These are phyloP conservation scores for Stephania yunnanensis DNA, from an alignment of 164 flowering plant species.

Conservation along the genomic window DNA sequence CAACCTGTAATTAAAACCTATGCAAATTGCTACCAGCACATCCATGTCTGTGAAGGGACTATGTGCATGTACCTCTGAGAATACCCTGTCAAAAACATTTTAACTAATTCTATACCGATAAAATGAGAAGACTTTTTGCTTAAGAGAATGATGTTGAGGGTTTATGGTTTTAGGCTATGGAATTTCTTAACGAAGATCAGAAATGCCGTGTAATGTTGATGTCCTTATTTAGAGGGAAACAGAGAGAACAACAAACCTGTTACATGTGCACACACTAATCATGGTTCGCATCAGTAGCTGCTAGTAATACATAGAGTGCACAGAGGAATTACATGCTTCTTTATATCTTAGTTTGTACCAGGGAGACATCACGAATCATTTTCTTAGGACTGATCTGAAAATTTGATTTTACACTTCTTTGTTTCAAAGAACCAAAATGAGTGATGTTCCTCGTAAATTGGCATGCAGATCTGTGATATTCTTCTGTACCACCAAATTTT, in stretches of 20 bases:
- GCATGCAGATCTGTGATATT: neutral
- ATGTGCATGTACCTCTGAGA: neutral
- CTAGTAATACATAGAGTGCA: conserved; percentile 4
- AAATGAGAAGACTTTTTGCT: neutral
- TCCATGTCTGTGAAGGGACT: neutral
- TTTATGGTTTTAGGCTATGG: neutral
- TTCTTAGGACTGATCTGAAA: neutral
- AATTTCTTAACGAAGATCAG: neutral
- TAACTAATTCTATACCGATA: neutral
- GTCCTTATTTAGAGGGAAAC: neutral
- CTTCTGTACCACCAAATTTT: conserved; percentile 3
- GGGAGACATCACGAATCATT: neutral
- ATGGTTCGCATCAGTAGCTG: conserved; percentile 8
- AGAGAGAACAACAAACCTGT: neutral
- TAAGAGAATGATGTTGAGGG: neutral
- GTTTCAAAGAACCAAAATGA: neutral
- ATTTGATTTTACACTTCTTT: neutral
- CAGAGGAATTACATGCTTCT: conserved; percentile 3
- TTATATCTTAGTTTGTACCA: conserved; percentile 4
- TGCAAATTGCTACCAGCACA: neutral
- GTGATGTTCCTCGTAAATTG: neutral
- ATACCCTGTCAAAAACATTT: neutral
- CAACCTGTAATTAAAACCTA: too few relatives aligned
- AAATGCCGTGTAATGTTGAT: neutral
- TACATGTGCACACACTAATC: conserved; percentile 7